Base-by-base conservation (phyloP, 2,329 filamentous ascomycete species). In the Scopulariopsis brevicaulis region DNA sequence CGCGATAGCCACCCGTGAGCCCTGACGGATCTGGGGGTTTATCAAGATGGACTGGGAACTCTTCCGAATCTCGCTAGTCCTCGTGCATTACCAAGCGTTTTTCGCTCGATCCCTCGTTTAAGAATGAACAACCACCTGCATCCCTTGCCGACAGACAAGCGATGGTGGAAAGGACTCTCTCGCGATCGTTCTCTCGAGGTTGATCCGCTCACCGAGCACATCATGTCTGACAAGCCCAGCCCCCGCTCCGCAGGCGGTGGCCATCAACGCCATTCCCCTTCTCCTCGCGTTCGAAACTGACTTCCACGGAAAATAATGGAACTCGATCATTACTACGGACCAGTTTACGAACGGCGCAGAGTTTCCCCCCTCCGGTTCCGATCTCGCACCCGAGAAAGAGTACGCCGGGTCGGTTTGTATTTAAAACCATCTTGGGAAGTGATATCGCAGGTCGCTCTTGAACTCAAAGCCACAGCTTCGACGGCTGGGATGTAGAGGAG, bases 241-340 rank as follows among this genome's bases (percentile, higher is more conserved):
- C 48, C 48, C 18, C 55, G 24, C 7, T 48, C 55, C 43, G 15
- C 46, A 11, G 55, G 55, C 55, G 28, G 46, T 34, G 14, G 34
- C n/a, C 28, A 12, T 57, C 11, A 57, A 57, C 46, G 20, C 32
- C 25, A 25, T 57, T 37, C 28, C 52, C 18, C 55, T 57, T 7
- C 28, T 57, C 15, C 55, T 57, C 40, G 60, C 61, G 8, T 60
- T 58, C 43, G 34, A 25, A 54, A 62, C 57, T 8, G 60, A 61
- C 11, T 22, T 61, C 35, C 53, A 50, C 7, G 55, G 57, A 11
- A 35, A 54, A 20, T 51, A 56, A 34, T 58, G 57, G 50, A 52
- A 61, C 24, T 51, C 62, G 25, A 56, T 61, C 3, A 54, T 65
- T 1, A 59, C 63, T 8, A 46, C 55, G 18, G 55, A 57, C 46